A percentile compares a stretch with the other conserved stretches of the same genome.
Evolutionary conservation across 768 basidiomycete genomes (phyloP).

Genomic region (Boletus rex-veris): DNA sequence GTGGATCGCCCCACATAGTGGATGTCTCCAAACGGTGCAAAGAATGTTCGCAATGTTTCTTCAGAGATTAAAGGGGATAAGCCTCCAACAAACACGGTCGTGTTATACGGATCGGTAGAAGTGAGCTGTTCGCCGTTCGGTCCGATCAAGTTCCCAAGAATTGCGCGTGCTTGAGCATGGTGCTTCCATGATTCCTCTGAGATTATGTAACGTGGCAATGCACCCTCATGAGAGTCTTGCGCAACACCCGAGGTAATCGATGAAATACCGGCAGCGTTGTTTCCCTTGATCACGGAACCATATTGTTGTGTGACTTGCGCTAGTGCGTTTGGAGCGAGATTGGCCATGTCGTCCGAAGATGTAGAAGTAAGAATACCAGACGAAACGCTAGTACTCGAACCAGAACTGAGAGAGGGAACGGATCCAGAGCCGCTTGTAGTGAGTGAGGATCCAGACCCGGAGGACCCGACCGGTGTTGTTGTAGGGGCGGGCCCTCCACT

Average conservation of each 20-base stretch:
- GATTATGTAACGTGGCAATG: conserved; percentile 52
- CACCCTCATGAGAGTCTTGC: conserved; percentile 42
- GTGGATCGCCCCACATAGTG: conserved; percentile 64
- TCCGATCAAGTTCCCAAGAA: conserved; percentile 78
- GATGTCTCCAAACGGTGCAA: conserved; percentile 89
- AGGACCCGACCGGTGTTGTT: conserved; percentile 35
- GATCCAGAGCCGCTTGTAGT: conserved; percentile 47
- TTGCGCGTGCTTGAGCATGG: conserved; percentile 77
- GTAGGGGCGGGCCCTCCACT: conserved; percentile 22
- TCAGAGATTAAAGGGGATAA: conserved; percentile 85
- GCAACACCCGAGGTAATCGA: conserved; percentile 35
- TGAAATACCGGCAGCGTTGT: conserved; percentile 24
- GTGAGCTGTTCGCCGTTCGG: conserved; percentile 85
- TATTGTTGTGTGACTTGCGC: conserved; percentile 50
- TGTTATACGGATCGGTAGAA: conserved; percentile 92
- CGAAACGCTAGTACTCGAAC: conserved; percentile 42
- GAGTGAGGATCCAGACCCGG: conserved; percentile 47
- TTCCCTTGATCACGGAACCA: conserved; percentile 33
- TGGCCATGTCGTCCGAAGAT: conserved; percentile 53
- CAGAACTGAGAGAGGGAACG: conserved; percentile 49
- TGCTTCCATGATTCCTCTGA: conserved; percentile 83
- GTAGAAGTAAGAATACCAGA: conserved; percentile 49
- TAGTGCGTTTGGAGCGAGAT: conserved; percentile 43
- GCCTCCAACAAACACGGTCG: conserved; percentile 93
- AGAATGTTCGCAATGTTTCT: conserved; percentile 87